Evolutionary conservation across 202 grass and related monocot species (phyloP), one percentile per base, ranked within the genome.

Genomic region (Digitaria exilis): DNA sequence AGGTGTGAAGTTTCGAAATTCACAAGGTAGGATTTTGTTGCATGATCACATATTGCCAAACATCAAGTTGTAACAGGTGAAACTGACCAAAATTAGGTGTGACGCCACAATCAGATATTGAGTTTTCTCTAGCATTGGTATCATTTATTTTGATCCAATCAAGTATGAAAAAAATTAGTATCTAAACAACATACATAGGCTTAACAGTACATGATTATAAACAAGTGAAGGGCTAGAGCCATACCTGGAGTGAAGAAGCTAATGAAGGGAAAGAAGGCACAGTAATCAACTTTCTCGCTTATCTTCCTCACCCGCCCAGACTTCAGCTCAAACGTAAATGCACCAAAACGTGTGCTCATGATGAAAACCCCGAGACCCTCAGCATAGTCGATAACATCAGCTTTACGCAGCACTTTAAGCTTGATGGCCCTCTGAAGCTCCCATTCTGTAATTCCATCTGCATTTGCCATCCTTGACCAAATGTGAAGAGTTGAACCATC

Each of bases 191-290:
- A 48, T 48, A 48, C 14, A 48, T 13, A 48, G 45, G 2, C 45
- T 48, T 2, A 11, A 28, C 9, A 28, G 21, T 26, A 58, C 2
- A 49, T 0, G 8, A 71, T 29, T 18, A 50, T 17, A 49, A 30
- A 30, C 10, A 32, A 51, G 25, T 8, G 32, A 72, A 51, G 7
- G 26, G 44, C 3, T 21, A 3, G 26, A 6, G 16, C 28, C 69
- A 10, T 73, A 73, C 71, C 30, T 73, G 71, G 48, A 73, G 48
- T 73, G 71, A 14, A 73, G 18, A 73, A 73, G 48, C 56, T 26
- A 1, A 5, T 59, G 56, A 28, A 59, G 56, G 24, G 56, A 3
- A 28, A 28, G 56, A 28, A 0, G 9, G 22, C 0, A 9, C 3
- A 14, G 56, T 14, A 13, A 8, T 21, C 0, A 1, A 5, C 9